Conservation (phyloP, 1,139 yeast species). For the Hemisphaericaspora xylofermentans region DNA sequence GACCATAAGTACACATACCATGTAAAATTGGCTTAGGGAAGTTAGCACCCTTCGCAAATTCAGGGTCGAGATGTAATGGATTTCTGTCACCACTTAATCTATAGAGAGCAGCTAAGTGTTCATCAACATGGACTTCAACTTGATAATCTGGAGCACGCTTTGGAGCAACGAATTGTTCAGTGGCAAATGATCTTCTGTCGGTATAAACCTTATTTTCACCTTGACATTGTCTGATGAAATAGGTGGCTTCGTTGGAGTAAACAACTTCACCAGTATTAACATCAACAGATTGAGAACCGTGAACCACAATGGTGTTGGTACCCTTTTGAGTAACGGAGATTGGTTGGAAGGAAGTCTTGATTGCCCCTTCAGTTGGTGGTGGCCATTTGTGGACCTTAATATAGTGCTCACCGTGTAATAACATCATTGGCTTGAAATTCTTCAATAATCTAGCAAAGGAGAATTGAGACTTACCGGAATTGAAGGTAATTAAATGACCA, state of each 20-base stretch:
- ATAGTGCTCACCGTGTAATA: conserved; percentile 95
- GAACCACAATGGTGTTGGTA: conserved; percentile 79
- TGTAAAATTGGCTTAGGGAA: conserved; percentile 88
- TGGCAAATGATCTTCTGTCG: conserved; percentile 57
- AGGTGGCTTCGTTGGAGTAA: conserved; percentile 82
- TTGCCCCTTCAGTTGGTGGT: conserved; percentile 67
- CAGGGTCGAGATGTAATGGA: conserved; percentile 94
- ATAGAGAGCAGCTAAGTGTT: conserved; percentile 85
- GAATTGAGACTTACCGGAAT: conserved; percentile 50
- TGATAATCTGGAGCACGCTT: conserved; percentile 66
- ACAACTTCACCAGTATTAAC: conserved; percentile 65
- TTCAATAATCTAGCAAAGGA: conserved; percentile 61
- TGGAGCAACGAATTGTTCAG: conserved; percentile 66
- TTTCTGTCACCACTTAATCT: conserved; percentile 92
- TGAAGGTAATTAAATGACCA: conserved; percentile 78
- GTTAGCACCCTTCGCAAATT: conserved; percentile 84
- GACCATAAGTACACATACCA: conserved; percentile 88
- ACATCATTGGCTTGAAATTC: conserved; percentile 83
- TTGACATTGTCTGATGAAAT: conserved; percentile 81
- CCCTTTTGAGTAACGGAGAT: conserved; percentile 83
- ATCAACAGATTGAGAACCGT: conserved; percentile 73
- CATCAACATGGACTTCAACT: conserved; percentile 56
- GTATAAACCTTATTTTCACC: conserved; percentile 56
- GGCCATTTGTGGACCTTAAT: conserved; percentile 78
- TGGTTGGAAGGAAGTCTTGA: conserved; percentile 64